Evolutionary conservation across 164 flowering plant species (phyloP).

Genomic region (Berberis thunbergii): DNA sequence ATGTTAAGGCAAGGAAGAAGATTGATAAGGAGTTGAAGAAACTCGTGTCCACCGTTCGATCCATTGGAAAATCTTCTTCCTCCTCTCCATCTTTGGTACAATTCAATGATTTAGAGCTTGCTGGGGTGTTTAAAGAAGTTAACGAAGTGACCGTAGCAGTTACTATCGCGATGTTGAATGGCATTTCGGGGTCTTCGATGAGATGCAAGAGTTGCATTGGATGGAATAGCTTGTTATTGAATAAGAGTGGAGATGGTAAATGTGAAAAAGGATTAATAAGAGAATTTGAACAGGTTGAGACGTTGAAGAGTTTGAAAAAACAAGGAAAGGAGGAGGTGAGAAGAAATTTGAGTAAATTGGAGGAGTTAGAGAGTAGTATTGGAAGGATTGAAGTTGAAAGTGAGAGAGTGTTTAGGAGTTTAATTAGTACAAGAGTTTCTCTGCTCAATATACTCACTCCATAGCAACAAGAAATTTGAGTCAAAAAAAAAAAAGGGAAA

Average conservation of each 20-base stretch:
- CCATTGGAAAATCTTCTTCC: neutral
- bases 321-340: slow-evolving; percentile 38
- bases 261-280: slow-evolving; percentile 15
- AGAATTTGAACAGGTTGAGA: slow-evolving; percentile 34
- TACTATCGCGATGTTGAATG: slow-evolving; percentile 32
- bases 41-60: slow-evolving; percentile 25
- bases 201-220: slow-evolving; percentile 23
- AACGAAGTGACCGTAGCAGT: slow-evolving; percentile 30
- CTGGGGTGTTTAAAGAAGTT: slow-evolving; percentile 24
- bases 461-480: slow-evolving; percentile 1
- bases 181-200: slow-evolving; percentile 17
- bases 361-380: slow-evolving; percentile 40
- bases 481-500: neutral
- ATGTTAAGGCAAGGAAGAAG: slow-evolving; percentile 26
- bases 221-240: slow-evolving; percentile 16
- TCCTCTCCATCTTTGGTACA: neutral
- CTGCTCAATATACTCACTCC: slow-evolving; percentile 58
- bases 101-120: slow-evolving; percentile 29
- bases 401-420: slow-evolving; percentile 54
- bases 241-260: slow-evolving; percentile 16
- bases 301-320: slow-evolving; percentile 27
- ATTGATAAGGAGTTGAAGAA: slow-evolving; percentile 35
- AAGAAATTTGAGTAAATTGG: slow-evolving; percentile 31
- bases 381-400: slow-evolving; percentile 40
- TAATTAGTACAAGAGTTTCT: slow-evolving; percentile 65